Base-by-base conservation (phyloP, 768 basidiomycete genomes). In the Lactarius akahatsu region DNA sequence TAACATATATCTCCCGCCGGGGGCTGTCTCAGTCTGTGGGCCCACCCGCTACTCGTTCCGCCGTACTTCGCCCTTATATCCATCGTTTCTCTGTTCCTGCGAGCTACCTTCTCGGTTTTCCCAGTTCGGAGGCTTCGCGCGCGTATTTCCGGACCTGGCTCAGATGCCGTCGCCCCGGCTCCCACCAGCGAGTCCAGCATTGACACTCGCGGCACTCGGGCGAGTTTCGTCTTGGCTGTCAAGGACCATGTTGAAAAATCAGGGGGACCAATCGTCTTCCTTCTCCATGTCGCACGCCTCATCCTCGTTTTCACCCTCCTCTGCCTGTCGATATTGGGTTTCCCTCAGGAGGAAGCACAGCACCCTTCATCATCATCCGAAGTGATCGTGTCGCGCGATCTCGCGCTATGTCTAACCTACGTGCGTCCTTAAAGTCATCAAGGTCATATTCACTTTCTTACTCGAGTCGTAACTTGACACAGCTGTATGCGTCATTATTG, bases 221-320 rank as follows among this genome's bases (percentile, higher is more conserved):
- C 62, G 18, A 26, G 59, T 54, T 8, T 66, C 10, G 43, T 65
- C 70, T 66, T 57, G 2, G 65, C 57, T 34, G 61, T 69, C n/a
- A 66, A 50, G 38, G 61, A 61, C 38, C 83, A 84, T 69, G 72
- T 85, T 30, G 59, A 71, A 15, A 69, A 73, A 16, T 79, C 82
- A 61, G 83, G 85, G 5, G 86, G 86, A 10, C 66, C 72, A 3
- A 73, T 74, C 18, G 80, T 84, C 36, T 86, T 84, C 73, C 72
- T 72, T 16, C 81, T 80, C 74, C 82, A 82, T 67, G 61, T 84
- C 38, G 69, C 77, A 1, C 79, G 87, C 32, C 74, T 85, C 5
- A 63, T 82, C 3, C 79, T 79, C 38, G 79, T 80, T 57, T 73
- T 81, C 26, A 73, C 76, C 2, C 78, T 88, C 23, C 76, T 88